Evolutionary conservation across 352 stramenopile genomes (phyloP), one percentile per base, ranked within the genome.

Genomic region (Globisporangium sylvaticum): DNA sequence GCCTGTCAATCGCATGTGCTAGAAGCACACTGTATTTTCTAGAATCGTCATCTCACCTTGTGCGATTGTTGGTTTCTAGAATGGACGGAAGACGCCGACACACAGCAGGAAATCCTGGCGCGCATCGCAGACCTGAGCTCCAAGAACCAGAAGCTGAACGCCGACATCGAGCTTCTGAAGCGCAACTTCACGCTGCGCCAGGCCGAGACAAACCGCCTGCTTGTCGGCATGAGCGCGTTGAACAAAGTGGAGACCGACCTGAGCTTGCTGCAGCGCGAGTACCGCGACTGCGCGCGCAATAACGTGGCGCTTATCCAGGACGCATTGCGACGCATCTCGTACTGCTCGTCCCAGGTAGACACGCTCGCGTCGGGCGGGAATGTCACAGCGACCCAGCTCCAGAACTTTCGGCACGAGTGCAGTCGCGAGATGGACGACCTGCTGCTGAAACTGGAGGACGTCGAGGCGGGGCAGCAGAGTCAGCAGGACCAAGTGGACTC

Each of bases 231-330:
- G n/a, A 70, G 70, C 1, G 74, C 72, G 34, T 56, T 88, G 7
- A 76, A 77, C 39, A 66, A 72, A 2, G 69, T 83, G 6, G 78
- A 82, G 27, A 75, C 66, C 15, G 80, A 89, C 44, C 59, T 88
- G 34, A 34, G 62, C 10, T 25, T 57, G 39, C 59, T 89, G 42
- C 77, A 89, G 66, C 68, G 66, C 15, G 77, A 88, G 27, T 88
- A 88, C 58, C 70, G 77, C 20, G 72, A 78, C 24, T 74, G 74
- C 9, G 76, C 80, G 54, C 69, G 66, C 15, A 78, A 77, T 62
- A 84, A 90, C 61, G 68, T 81, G 25, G 62, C 62, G 56, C 64
- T 89, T 29, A 75, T 87, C 42, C 75, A 90, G 58, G 72, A 89
- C 39, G 75, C 76, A 22, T 66, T 89, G 39, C 65, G 60, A n/a